phyloP scores from a whole-genome alignment of 169 alveolate genomes.

The Cryptosporidium ubiquitum region DNA sequence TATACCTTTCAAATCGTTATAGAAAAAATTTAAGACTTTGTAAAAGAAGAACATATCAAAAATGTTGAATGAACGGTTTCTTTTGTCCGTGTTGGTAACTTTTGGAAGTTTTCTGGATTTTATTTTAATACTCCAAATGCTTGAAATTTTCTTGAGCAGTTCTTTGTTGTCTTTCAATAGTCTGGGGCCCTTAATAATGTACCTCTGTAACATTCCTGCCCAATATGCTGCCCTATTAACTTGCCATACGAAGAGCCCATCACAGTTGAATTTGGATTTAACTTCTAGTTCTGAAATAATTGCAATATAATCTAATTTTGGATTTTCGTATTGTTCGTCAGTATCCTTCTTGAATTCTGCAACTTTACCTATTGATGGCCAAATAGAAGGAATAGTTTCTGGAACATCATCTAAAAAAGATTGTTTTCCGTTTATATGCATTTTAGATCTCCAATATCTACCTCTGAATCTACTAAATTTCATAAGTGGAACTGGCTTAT shows the following conservation, averaged over 20 bases:
- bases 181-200: constrained; percentile 46
- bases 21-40: constrained; percentile 19
- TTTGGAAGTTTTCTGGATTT: constrained; percentile 31
- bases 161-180: neutral
- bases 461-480: constrained; percentile 55
- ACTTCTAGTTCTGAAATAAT: constrained; percentile 41
- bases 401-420: neutral
- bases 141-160: neutral
- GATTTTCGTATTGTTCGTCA: neutral
- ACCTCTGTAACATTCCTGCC: constrained; percentile 73
- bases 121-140: constrained; percentile 2
- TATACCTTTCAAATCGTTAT: neutral
- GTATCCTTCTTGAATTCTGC: neutral
- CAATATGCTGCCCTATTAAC: constrained; percentile 70
- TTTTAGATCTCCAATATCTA: constrained; percentile 52
- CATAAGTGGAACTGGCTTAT: constrained; percentile 11
- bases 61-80: constrained; percentile 25
- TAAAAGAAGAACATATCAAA: constrained; percentile 65
- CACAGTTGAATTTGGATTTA: constrained; percentile 30
- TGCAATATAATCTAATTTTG: constrained; percentile 3
- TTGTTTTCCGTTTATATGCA: neutral
- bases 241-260: constrained; percentile 48
- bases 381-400: constrained; percentile 17
- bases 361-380: constrained; percentile 59
- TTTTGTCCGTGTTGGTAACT: neutral